phyloP scores from a whole-genome alignment of 345 rosid genomes.

The Aquilaria yunnanensis region DNA sequence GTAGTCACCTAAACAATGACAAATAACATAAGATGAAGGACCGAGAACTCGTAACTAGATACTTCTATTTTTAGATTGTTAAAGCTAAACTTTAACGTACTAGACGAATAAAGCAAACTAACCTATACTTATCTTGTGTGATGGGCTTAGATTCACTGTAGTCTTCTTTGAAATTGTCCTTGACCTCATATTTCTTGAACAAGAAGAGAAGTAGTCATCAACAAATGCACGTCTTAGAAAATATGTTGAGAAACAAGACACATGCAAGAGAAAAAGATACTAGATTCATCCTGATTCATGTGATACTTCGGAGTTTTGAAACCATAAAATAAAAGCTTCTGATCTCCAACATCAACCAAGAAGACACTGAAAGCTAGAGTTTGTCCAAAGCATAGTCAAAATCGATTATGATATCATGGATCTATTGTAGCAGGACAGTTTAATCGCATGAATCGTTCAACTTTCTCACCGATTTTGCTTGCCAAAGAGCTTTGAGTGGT shows the following conservation, averaged over 20 bases:
- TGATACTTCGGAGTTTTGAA: constrained; percentile 24
- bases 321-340: constrained; percentile 16
- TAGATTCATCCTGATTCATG: constrained; percentile 34
- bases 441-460: too few species aligned
- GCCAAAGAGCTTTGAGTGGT: too few species aligned
- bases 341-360: constrained; percentile 51
- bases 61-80: too few species aligned
- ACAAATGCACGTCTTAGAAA: neutral
- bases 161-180: neutral
- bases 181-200: constrained; percentile 21
- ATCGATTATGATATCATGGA: too few species aligned
- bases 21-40: too few species aligned
- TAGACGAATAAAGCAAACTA: constrained; percentile 3
- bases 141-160: constrained; percentile 26
- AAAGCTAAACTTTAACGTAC: neutral
- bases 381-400: constrained; percentile 24
- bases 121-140: constrained; percentile 66
- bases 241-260: neutral
- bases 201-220: neutral
- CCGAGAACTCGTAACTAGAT: too few species aligned
- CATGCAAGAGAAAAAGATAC: constrained; percentile 15
- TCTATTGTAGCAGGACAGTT: too few species aligned
- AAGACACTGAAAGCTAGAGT: constrained; percentile 52
- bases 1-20: too few species aligned
- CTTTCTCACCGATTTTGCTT: too few species aligned